Evolutionary conservation across 2,329 filamentous ascomycete species (phyloP).

Genomic region (Alternaria solani): DNA sequence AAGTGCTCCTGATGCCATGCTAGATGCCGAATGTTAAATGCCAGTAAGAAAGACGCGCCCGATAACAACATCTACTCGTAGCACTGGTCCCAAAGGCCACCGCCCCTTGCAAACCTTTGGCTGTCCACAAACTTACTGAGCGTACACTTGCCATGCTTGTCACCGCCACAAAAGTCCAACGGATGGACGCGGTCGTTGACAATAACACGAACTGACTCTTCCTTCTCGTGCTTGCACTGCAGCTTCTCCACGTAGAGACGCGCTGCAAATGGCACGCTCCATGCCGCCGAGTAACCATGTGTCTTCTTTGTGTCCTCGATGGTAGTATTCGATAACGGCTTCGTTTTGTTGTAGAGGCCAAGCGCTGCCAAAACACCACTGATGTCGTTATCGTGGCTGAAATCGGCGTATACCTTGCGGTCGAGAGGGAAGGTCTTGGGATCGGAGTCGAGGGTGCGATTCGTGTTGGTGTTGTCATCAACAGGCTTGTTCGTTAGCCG

Average conservation of each 20-base stretch:
- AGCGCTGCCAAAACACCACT: conserved; percentile 77
- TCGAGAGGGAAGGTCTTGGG: conserved; percentile 76
- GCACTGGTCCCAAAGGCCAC: conserved; percentile 78
- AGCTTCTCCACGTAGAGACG: conserved; percentile 90
- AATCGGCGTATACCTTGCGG: conserved; percentile 79
- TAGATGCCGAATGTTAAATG: background rate
- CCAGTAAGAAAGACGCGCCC: background rate
- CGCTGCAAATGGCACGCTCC: conserved; percentile 82
- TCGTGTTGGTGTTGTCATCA: conserved; percentile 76
- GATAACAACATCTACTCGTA: conserved; percentile 16
- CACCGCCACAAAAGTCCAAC: conserved; percentile 73
- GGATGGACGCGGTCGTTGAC: conserved; percentile 85
- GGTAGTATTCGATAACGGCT: conserved; percentile 55
- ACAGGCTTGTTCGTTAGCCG: conserved; percentile 76
- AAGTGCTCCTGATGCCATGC: background rate
- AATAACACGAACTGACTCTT: conserved; percentile 79
- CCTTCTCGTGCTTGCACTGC: conserved; percentile 65
- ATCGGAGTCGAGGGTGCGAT: conserved; percentile 75
- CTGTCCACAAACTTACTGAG: conserved; percentile 76
- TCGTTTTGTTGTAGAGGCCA: conserved; percentile 76
- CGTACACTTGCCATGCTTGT: conserved; percentile 74
- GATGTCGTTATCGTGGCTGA: conserved; percentile 92
- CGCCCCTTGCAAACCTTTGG: conserved; percentile 73
- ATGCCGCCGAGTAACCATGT: conserved; percentile 76
- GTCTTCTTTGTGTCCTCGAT: conserved; percentile 62